phyloP scores from a whole-genome alignment of 805 yeast genomes.

The Aciculoconidium aculeatum region DNA sequence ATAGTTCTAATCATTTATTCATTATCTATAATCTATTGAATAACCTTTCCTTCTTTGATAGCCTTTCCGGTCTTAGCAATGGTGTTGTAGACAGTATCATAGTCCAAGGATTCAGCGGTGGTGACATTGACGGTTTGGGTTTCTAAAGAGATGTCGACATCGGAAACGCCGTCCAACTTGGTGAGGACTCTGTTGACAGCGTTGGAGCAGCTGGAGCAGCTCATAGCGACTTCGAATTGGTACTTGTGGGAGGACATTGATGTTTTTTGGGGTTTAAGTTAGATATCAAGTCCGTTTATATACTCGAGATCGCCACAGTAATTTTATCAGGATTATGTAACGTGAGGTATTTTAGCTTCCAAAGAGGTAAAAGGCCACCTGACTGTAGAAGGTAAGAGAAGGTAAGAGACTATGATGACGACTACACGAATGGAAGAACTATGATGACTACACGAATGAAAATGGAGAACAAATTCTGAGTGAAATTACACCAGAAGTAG shows the following conservation, averaged over 20 bases:
- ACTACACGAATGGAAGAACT: no score
- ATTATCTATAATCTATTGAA: constrained; percentile 19
- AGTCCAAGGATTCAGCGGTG: constrained; percentile 48
- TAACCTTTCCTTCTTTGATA: constrained; percentile 57
- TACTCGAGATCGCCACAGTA: no score
- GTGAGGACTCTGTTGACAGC: constrained; percentile 77
- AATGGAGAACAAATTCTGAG: no score
- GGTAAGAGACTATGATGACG: no score
- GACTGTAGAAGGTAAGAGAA: no score
- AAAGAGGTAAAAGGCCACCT: no score
- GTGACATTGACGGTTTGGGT: constrained; percentile 77
- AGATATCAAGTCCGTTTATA: no score
- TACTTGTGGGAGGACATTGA: constrained; percentile 52
- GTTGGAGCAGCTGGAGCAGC: constrained; percentile 82
- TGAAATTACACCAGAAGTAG: no score
- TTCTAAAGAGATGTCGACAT: constrained; percentile 69
- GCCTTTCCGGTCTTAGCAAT: constrained; percentile 90
- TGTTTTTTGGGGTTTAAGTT: background rate
- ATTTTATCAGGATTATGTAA: no score
- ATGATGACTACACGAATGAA: no score
- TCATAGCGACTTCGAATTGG: constrained; percentile 78
- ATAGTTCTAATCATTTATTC: background rate
- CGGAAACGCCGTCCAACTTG: constrained; percentile 67
- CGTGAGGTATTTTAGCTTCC: no score
- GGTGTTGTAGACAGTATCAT: constrained; percentile 73